A percentile compares a stretch with the other conserved stretches of the same genome.
phyloP scores from a whole-genome alignment of 371 early-diverging fungal genomes.

The Apophysomyces variabilis region DNA sequence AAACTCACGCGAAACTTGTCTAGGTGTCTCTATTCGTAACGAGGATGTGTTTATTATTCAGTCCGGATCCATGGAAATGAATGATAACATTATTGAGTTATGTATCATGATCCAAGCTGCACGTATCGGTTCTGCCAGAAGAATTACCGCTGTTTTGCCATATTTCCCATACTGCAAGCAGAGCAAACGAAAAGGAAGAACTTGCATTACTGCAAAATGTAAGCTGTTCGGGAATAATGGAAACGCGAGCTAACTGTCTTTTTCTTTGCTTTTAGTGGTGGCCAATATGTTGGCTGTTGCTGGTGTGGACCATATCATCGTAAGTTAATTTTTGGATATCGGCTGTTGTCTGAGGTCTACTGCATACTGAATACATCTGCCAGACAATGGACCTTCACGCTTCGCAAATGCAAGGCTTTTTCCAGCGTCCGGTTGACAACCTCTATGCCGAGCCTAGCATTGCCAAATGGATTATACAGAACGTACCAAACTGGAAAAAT shows the following conservation, averaged over 20 bases:
- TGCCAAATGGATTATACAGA: conserved; percentile 87
- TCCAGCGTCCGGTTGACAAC: conserved; percentile 94
- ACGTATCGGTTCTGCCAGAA: conserved; percentile 86
- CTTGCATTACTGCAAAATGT: conserved; percentile 94
- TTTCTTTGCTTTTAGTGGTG: conserved; percentile 62
- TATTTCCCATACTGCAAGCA: conserved; percentile 98
- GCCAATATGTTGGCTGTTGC: conserved; percentile 95
- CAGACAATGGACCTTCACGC: conserved; percentile 94
- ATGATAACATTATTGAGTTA: conserved; percentile 96
- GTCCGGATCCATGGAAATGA: conserved; percentile 86
- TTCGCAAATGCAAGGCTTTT: conserved; percentile 97
- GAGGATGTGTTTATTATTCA: conserved; percentile 98
- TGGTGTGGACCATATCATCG: conserved; percentile 96
- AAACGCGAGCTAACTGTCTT: background rate
- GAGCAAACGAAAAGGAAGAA: conserved; percentile 96
- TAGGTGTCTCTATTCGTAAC: conserved; percentile 91
- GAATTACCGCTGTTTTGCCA: conserved; percentile 90
- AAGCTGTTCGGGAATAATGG: conserved; percentile 15
- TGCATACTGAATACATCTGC: background rate
- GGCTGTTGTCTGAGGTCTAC: too few relatives aligned
- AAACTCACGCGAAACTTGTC: conserved; percentile 13
- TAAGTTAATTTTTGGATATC: conserved; percentile 23
- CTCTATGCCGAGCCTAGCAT: conserved; percentile 93
- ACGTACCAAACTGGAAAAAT: conserved; percentile 73
- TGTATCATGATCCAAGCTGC: conserved; percentile 96